Evolutionary conservation across 352 stramenopile species (phyloP), one percentile per base, ranked within the genome.

Genomic region (Phytophthora multivora): DNA sequence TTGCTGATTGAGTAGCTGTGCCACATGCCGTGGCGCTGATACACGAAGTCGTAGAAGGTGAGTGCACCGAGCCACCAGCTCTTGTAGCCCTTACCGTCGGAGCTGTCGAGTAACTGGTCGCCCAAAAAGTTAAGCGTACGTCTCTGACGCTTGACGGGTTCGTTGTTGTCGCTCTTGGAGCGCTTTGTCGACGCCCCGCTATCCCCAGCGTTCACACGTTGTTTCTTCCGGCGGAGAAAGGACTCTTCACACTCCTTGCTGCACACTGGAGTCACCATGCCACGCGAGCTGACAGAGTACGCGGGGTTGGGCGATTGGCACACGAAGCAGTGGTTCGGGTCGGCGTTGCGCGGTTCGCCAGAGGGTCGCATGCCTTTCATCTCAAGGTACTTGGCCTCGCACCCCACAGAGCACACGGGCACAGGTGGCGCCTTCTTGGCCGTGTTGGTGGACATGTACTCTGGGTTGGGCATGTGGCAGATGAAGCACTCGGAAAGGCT

Each of bases 11-110:
- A 80, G 57, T 94, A 94, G 62, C 83, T 89, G 59, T 94, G 83
- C 83, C 85, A 92, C 85, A 94, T 94, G 45, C 83, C 83, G 41
- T 94, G 85, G 19, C 85, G 85, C 53, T 94, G 85, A 59, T 92
- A 94, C 38, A 91, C 81, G 59, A 90, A 94, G 60, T 94, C 83
- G 65, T 91, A 94, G 57, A 90, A 92, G 30, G 85, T 85, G 15
- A 94, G 63, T 11, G 85, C 85, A 23, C 85, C 83, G 30, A 91
- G 79, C 85, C 85, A 94, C 85, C 85, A 94, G 58, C 85, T 94
- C 59, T 90, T 93, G 65, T 93, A 91, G n/a, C 80, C 79, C 47
- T 89, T 89, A 54, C 73, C 73, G 40, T 89, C 73, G 12, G 87
- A 80, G 31, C 67, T 84, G 38, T 87, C 79, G 26, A 91, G 79